phyloP scores from a whole-genome alignment of 805 yeast species.

The Wickerhamomyces mucosus region DNA sequence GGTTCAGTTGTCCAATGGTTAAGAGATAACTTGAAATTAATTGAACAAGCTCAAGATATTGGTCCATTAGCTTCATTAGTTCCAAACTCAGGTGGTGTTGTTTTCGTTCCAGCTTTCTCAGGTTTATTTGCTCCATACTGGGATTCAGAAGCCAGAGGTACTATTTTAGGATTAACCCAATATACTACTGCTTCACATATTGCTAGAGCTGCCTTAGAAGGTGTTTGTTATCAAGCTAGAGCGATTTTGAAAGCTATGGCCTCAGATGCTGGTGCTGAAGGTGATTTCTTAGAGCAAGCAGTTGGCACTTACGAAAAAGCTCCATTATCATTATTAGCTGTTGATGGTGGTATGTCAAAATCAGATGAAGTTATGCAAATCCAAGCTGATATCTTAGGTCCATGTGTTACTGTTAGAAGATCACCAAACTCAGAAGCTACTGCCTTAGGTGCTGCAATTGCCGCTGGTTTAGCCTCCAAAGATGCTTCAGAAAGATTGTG shows the following conservation, averaged over 20 bases:
- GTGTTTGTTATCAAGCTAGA: conserved; percentile 88
- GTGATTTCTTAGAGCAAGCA: conserved; percentile 45
- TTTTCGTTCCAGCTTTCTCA: conserved; percentile 89
- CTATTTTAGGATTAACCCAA: conserved; percentile 88
- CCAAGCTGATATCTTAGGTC: conserved; percentile 87
- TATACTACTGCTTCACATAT: conserved; percentile 87
- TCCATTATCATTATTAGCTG: conserved; percentile 51
- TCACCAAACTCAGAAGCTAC: conserved; percentile 85
- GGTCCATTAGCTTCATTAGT: conserved; percentile 87
- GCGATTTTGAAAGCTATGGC: conserved; percentile 89
- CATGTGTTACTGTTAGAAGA: conserved; percentile 70
- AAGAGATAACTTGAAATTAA: conserved; percentile 78
- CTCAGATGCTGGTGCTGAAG: conserved; percentile 58
- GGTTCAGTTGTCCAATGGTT: conserved; percentile 94
- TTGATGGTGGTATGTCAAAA: conserved; percentile 94
- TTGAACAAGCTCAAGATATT: conserved; percentile 74
- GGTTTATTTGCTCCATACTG: conserved; percentile 95
- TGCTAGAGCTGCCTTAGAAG: conserved; percentile 91
- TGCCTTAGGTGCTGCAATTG: conserved; percentile 93
- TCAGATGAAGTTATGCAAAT: conserved; percentile 89
- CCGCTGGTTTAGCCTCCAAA: conserved; percentile 64
- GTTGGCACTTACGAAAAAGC: conserved; percentile 33
- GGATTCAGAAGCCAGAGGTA: conserved; percentile 88
- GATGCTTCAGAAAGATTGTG: conserved; percentile 55
- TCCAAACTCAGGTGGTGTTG: conserved; percentile 79